Conservation (phyloP, 345 rosid genomes). For the Geranium rotundifolium region DNA sequence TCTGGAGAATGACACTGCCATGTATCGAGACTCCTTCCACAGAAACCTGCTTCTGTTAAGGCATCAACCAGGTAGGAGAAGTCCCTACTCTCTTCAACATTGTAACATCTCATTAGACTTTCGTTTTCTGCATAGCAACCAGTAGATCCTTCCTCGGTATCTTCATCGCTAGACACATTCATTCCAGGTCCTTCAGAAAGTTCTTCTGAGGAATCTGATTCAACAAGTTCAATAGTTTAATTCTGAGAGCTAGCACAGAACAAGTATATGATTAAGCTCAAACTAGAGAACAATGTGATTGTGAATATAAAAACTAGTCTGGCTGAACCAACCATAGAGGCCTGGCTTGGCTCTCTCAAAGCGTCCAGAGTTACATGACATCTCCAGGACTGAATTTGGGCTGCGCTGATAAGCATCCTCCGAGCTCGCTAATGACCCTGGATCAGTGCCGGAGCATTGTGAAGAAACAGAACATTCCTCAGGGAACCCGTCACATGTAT, state of each 20-base stretch:
- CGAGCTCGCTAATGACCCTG: conserved; percentile 26
- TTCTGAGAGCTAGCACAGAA: conserved; percentile 24
- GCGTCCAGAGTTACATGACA: conserved; percentile 22
- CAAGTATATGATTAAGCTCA: neutral
- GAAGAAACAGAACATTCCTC: conserved; percentile 32
- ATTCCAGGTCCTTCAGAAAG: conserved; percentile 43
- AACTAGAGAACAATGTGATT: neutral
- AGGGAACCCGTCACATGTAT: no score
- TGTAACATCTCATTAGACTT: conserved; percentile 11
- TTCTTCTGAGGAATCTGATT: conserved; percentile 38
- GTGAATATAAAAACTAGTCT: neutral
- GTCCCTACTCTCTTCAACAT: conserved; percentile 37
- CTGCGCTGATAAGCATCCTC: conserved; percentile 60
- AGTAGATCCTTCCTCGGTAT: conserved; percentile 19
- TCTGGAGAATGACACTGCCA: conserved; percentile 21
- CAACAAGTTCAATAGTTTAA: conserved; percentile 33
- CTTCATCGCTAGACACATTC: conserved; percentile 54
- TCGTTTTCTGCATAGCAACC: conserved; percentile 21
- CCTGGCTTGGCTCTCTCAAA: conserved; percentile 13
- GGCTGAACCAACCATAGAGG: conserved; percentile 30
- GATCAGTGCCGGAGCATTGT: conserved; percentile 26
- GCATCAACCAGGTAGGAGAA: conserved; percentile 58
- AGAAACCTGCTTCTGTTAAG: conserved; percentile 47
- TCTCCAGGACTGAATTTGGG: conserved; percentile 75
- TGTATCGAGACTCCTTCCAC: conserved; percentile 9